phyloP scores from a whole-genome alignment of 495 filamentous ascomycete species.

The Peziza echinospora region DNA sequence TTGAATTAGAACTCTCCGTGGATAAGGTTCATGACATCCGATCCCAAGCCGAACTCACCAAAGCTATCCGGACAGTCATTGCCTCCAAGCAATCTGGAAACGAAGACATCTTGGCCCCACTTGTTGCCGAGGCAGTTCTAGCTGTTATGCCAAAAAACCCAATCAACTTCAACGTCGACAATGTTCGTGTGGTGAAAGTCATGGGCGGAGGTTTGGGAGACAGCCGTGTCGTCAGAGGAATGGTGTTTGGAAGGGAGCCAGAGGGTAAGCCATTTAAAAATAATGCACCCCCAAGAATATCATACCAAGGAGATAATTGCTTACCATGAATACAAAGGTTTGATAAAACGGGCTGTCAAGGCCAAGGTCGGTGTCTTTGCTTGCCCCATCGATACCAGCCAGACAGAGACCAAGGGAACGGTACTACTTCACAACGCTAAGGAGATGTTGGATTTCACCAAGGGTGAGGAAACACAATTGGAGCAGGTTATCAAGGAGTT shows the following conservation, averaged over 20 bases:
- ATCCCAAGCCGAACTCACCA: constrained; percentile 61
- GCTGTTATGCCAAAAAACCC: constrained; percentile 93
- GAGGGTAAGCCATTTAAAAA: constrained; percentile 27
- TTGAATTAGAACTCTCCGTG: constrained; percentile 48
- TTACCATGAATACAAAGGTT: constrained; percentile 20
- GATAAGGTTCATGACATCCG: constrained; percentile 75
- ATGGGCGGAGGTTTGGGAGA: constrained; percentile 94
- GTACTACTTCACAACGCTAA: constrained; percentile 93
- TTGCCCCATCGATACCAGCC: constrained; percentile 83
- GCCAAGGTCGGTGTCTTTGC: constrained; percentile 95
- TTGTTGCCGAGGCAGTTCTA: constrained; percentile 86
- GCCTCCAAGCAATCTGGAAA: constrained; percentile 89
- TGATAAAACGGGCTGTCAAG: constrained; percentile 67
- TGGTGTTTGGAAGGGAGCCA: constrained; percentile 91
- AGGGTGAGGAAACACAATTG: constrained; percentile 83
- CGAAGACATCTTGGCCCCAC: constrained; percentile 62
- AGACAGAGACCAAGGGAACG: constrained; percentile 99
- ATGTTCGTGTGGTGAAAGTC: constrained; percentile 97
- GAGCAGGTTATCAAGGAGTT: constrained; percentile 85
- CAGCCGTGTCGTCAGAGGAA: constrained; percentile 85
- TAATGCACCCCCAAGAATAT: too few relatives aligned
- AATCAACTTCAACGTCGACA: constrained; percentile 98
- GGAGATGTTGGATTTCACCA: constrained; percentile 96
- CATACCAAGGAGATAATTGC: background rate
- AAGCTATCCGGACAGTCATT: constrained; percentile 86